Evolutionary conservation across 2,329 filamentous ascomycete genomes (phyloP).

Genomic region (Atkinsonella texensis): DNA sequence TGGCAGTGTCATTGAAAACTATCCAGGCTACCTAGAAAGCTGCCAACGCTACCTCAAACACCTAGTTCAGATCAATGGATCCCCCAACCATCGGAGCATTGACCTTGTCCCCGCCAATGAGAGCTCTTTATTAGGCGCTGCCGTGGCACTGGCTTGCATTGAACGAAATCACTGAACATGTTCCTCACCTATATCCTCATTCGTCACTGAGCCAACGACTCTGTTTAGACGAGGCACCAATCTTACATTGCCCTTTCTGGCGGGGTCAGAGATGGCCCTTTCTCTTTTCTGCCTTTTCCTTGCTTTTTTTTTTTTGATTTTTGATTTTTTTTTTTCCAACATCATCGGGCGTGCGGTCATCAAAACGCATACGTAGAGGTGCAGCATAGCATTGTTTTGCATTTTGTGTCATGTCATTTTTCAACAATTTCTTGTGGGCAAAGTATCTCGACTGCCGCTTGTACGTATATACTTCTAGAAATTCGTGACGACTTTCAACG

Average conservation of each 20-base stretch:
- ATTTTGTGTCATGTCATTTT: not conserved
- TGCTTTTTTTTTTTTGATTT: not conserved
- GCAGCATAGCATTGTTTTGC: constrained; percentile 10
- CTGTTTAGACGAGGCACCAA: not conserved
- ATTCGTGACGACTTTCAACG: not conserved
- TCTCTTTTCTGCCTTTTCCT: not conserved
- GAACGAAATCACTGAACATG: constrained; percentile 9
- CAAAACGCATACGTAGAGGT: constrained; percentile 10
- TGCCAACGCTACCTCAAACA: constrained; percentile 54
- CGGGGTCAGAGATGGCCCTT: not conserved
- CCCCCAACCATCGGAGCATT: constrained; percentile 32
- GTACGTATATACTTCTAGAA: constrained; percentile 5
- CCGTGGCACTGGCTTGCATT: constrained; percentile 49
- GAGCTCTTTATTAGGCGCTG: constrained; percentile 64
- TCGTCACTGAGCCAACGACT: not conserved
- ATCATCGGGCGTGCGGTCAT: constrained; percentile 6
- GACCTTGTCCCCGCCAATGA: constrained; percentile 58
- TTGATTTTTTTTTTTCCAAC: not conserved
- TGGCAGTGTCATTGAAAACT: constrained; percentile 68
- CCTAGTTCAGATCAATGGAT: constrained; percentile 31
- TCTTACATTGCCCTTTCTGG: not conserved
- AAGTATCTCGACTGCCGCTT: not conserved
- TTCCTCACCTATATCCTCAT: not conserved
- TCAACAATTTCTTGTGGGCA: not conserved
- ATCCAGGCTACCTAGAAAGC: constrained; percentile 51